These are phyloP conservation scores for Trichoderma pleuroti DNA, from an alignment of 2,329 filamentous ascomycete genomes.

Conservation along the genomic window DNA sequence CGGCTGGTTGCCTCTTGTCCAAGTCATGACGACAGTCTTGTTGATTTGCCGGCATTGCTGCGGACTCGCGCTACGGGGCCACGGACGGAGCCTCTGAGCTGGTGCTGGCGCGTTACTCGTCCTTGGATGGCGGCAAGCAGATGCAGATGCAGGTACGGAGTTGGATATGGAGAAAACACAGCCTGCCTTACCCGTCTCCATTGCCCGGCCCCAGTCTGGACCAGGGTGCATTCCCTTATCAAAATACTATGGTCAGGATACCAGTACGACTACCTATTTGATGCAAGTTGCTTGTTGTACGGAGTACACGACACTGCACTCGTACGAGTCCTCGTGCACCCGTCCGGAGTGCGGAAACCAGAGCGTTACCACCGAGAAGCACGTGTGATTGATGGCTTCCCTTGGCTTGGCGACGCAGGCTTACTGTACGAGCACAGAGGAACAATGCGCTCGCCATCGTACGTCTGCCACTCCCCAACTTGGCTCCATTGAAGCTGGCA, in stretches of 20 bases:
- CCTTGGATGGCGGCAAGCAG: neutral
- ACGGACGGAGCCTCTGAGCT: neutral
- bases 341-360: neutral
- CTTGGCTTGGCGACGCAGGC: neutral
- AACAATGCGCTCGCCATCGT: neutral
- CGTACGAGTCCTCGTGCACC: neutral
- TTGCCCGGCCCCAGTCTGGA: neutral
- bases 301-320: neutral
- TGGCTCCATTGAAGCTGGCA: neutral
- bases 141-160: constrained; percentile 1
- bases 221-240: neutral
- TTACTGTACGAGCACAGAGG: neutral
- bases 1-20: neutral
- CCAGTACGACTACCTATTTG: neutral
- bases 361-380: neutral
- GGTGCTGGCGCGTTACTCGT: neutral
- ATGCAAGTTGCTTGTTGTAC: neutral
- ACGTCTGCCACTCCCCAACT: neutral
- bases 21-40: neutral
- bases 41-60: neutral
- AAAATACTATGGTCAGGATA: neutral
- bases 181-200: constrained; percentile 2
- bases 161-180: neutral
- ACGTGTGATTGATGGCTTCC: neutral
- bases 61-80: neutral